Base-by-base conservation (phyloP, 257 asterid species). In the Galeopsis tetrahit region DNA sequence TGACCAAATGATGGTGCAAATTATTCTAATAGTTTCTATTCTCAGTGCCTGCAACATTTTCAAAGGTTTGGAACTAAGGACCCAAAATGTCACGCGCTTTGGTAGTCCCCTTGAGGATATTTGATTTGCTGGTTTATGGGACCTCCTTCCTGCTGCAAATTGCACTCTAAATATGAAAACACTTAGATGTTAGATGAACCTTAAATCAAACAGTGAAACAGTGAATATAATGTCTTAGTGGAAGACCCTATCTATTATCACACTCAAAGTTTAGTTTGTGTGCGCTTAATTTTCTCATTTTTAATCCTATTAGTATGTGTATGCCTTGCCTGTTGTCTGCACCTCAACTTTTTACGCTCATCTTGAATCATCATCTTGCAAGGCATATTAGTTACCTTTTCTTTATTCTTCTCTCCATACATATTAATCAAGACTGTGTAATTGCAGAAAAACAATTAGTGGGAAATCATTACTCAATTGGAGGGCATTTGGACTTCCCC, bases 401-500 rank as follows among this genome's bases (percentile, higher is more conserved):
- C n/a, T 52, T 60, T 44, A 46, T 36, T 32, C 70, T 69, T 53
- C 70, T 61, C 61, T 48, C 56, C 15, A 72, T 49, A 52, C 53
- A 21, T 69, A 21, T 74, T 63, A 21, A 77, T 63, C 69, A n/a
- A 31, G 68, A 75, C 56, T 74, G 10, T 76, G 36, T 28, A 68
- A 52, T 75, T 66, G 35, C 97, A 91, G 98, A 80, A 86, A 83
- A 77, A 59, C 42, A 35, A 15, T 65, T 60, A n/a, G 34, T 42
- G 92, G 95, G 78, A 83, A 79, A 80, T 77, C 57, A 64, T 73
- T 79, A 55, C 74, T 85, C 58, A 78, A 63, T 60, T 81, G 89
- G 96, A 88, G 81, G 83, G 62, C 90, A 71, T 88, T 90, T 64
- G 97, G 99, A 68, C 60, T 91, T 77, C 99, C 98, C 57, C 77